Conservation (phyloP, 768 basidiomycete genomes). For the Sarcomyxa edulis region DNA sequence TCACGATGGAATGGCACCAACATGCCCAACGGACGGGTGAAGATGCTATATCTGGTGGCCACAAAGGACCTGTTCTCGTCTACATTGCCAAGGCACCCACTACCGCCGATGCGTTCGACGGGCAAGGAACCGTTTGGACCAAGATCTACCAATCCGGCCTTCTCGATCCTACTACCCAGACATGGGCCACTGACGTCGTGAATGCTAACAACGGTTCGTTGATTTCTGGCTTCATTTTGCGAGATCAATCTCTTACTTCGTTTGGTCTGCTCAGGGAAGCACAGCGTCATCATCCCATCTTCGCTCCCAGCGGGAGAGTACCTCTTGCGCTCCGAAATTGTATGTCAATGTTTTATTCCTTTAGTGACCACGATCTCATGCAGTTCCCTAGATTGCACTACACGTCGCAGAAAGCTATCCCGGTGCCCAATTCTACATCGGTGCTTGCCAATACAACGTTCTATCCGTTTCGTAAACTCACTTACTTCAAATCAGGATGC, state of each 20-base stretch:
- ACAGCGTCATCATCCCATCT: constrained; percentile 36
- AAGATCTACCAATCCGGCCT: constrained; percentile 49
- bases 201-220: constrained; percentile 35
- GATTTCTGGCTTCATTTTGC: background rate
- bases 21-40: constrained; percentile 49
- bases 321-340: constrained; percentile 46
- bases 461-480: background rate
- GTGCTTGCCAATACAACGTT: constrained; percentile 12
- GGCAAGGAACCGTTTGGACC: constrained; percentile 47
- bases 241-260: background rate
- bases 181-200: constrained; percentile 48
- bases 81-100: constrained; percentile 47
- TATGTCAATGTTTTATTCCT: constrained; percentile 17
- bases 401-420: constrained; percentile 30
- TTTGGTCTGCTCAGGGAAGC: constrained; percentile 25
- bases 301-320: constrained; percentile 47
- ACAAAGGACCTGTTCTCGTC: constrained; percentile 46
- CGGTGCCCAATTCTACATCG: constrained; percentile 44
- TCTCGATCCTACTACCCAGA: constrained; percentile 27
- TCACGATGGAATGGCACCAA: constrained; percentile 55
- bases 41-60: constrained; percentile 43
- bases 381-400: background rate
- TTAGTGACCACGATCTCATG: background rate
- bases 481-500: constrained; percentile 26
- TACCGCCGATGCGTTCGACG: constrained; percentile 38